Base-by-base conservation (phyloP, 176 grass and related monocot species). In the Echinochloa phyllopogon region DNA sequence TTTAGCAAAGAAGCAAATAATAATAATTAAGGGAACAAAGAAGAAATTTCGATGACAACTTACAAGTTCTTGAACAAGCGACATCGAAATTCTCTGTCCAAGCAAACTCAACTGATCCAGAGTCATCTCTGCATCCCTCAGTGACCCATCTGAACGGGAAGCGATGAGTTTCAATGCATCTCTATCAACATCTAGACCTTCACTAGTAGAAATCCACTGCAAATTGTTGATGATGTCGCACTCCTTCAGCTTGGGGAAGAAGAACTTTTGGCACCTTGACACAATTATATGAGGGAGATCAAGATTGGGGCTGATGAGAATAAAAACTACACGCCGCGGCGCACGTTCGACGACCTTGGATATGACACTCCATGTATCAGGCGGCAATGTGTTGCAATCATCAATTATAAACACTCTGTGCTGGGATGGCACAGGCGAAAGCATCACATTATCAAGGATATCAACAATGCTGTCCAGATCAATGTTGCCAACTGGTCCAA, bases 1-100 rank as follows among this genome's bases (percentile, higher is more conserved):
- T 38, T 36, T 21, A 84, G 39, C 39, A 82, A 79, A 75, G 40
- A 75, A 60, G 65, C 11, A 16, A 25, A 69, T 17, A 65, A 36
- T 5, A 38, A 27, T 1, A 29, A 72, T 33, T 17, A 6, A 72
- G 14, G n/a, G 12, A 76, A 63, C 40, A 86, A 80, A 80, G 61
- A 77, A 55, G 59, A 2, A 65, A 62, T 82, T 38, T n/a, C 53
- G 24, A 82, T 38, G 20, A 57, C 20, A 87, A 92, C 96, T 96
- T 87, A 99, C 96, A 83, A 99, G 91, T 82, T 99, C 93, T 90
- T 96, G 96, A 75, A 99, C 96, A 72, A 99, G 88, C 18, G 88
- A 83, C 69, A 94, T 85, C 39, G 96, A 92, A 81, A 99, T 92
- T 92, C 88, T 92, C 86, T 94, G 94, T 14, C 93, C 93, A 76